Base-by-base conservation (phyloP, 495 filamentous ascomycete species). In the Penicillium steckii region DNA sequence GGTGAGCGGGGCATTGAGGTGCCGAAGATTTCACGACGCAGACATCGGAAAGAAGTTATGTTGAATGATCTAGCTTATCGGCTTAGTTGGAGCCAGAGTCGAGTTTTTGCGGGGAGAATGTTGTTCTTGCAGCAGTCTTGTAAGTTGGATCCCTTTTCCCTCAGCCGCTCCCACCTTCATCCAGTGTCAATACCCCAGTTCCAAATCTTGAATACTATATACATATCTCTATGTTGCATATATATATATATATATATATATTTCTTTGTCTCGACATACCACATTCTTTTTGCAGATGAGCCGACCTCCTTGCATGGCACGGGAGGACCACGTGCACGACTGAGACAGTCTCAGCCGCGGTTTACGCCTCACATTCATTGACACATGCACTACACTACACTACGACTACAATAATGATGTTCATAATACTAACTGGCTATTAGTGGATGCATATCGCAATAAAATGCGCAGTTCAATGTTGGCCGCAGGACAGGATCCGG, bases 391-490 rank as follows among this genome's bases (percentile, higher is more conserved):
- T n/a, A n/a, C n/a, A n/a, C n/a, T n/a, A n/a, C n/a, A n/a, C n/a
- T n/a, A n/a, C n/a, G n/a, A n/a, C n/a, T n/a, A n/a, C n/a, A n/a
- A n/a, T n/a, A n/a, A n/a, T n/a, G n/a, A n/a, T n/a, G n/a, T n/a
- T n/a, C n/a, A n/a, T n/a, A n/a, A n/a, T 43, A 26, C 3, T 17
- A 10, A 17, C n/a, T 35, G 4, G 33, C 4, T 15, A 37, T 52
- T 59, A 97, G 93, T 98, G 66, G 94, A 98, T 60, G 89, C 86
- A 48, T 97, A 97, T 67, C 83, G 94, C 27, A 95, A 91, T 63
- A 98, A 97, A 75, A 95, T 92, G 74, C 80, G 86, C 46, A 87
- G 78, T 51, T 87, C 86, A 37, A 90, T 94, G 76, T 76, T 91
- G 45, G 81, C 77, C 12, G 78, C 81, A 9, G 88, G 87, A 33